Percentiles rank a stretch among this genome's conserved stretches.
These are phyloP conservation scores for Colletotrichum sojae DNA, from an alignment of 2,329 filamentous ascomycete species.

Conservation along the genomic window DNA sequence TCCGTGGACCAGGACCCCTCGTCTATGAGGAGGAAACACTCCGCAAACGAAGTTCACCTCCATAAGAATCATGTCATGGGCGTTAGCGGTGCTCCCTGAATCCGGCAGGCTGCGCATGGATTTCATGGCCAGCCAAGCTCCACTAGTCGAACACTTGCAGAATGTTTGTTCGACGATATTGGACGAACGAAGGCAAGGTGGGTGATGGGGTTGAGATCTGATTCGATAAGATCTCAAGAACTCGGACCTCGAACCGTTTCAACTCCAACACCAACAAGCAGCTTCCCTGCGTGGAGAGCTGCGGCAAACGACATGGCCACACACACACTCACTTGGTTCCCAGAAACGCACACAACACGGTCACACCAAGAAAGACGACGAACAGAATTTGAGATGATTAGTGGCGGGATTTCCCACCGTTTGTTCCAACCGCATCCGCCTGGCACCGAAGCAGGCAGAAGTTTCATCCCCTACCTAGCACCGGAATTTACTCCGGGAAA, in stretches of 20 bases:
- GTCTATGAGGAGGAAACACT: neutral
- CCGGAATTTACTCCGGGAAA: neutral
- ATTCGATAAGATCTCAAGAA: neutral
- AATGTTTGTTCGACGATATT: neutral
- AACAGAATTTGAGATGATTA: conserved; percentile 29
- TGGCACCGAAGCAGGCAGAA: too few species aligned
- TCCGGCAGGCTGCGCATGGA: too few species aligned
- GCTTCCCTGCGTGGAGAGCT: neutral
- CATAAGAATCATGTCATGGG: neutral
- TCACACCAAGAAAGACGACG: neutral
- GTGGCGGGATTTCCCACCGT: neutral
- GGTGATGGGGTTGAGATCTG: neutral
- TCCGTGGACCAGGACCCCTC: neutral
- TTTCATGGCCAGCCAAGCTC: too few species aligned
- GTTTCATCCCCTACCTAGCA: too few species aligned
- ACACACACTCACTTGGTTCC: neutral
- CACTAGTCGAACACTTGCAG: neutral
- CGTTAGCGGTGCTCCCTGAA: too few species aligned
- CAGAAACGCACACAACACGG: too few species aligned
- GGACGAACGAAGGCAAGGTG: conserved; percentile 1
- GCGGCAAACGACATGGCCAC: conserved; percentile 1
- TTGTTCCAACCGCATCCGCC: too few species aligned
- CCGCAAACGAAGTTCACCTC: neutral
- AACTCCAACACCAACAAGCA: neutral
- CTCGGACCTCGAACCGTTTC: conserved; percentile 15